Evolutionary conservation across 331 rosid genomes (phyloP).

Genomic region (Prunus yedoensis): DNA sequence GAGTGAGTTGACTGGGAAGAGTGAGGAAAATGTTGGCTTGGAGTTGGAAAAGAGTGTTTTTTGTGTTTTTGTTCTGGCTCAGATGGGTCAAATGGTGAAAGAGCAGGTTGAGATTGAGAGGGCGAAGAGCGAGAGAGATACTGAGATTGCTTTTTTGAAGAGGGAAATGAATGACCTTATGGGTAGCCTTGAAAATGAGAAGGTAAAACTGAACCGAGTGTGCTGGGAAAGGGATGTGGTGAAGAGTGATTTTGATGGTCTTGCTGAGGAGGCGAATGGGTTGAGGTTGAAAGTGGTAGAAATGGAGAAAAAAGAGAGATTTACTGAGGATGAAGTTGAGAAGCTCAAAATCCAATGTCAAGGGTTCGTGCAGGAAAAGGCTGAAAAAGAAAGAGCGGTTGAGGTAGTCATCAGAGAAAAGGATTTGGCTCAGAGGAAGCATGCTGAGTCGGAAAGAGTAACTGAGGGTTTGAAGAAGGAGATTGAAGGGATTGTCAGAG

Average conservation of each 20-base stretch:
- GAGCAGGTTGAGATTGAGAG: constrained; percentile 39
- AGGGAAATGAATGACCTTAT: constrained; percentile 24
- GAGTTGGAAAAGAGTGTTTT: constrained; percentile 45
- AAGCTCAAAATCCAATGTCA: constrained; percentile 27
- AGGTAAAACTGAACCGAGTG: constrained; percentile 17
- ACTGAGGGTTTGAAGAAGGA: constrained; percentile 39
- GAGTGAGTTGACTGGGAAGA: constrained; percentile 18
- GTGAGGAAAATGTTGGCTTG: constrained; percentile 27
- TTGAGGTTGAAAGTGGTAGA: constrained; percentile 40
- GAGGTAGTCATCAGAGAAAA: constrained; percentile 34
- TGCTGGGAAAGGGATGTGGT: constrained; percentile 47
- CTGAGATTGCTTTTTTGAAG: constrained; percentile 35
- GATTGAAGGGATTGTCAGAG: constrained; percentile 29
- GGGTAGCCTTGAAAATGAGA: constrained; percentile 37
- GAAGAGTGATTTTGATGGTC: constrained; percentile 14
- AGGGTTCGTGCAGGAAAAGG: constrained; percentile 30
- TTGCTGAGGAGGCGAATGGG: constrained; percentile 24
- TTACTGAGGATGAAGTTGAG: constrained; percentile 20
- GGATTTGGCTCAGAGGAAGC: constrained; percentile 37
- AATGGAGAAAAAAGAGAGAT: constrained; percentile 33
- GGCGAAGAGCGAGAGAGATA: constrained; percentile 24
- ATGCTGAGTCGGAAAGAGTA: constrained; percentile 20
- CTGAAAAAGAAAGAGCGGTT: constrained; percentile 28
- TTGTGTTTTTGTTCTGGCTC: constrained; percentile 33
- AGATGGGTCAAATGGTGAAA: constrained; percentile 32